A percentile compares a stretch with the other conserved stretches of the same genome.
Evolutionary conservation across 768 basidiomycete species (phyloP).

Genomic region (Kwoniella sp.): DNA sequence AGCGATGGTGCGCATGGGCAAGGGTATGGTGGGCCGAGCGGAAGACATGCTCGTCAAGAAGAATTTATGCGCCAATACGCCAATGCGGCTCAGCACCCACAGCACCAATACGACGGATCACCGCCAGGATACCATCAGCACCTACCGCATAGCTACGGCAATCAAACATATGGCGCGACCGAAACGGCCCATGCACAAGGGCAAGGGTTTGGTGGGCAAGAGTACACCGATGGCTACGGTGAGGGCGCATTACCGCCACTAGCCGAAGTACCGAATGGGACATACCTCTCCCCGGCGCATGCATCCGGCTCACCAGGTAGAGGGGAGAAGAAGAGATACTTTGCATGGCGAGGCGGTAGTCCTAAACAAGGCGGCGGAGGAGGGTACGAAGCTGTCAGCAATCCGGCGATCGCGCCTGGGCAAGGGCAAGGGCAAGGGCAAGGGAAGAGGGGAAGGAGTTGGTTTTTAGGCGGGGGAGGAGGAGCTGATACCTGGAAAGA

Average conservation of each 20-base stretch:
- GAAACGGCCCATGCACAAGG: not conserved
- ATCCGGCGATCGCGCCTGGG: conserved; percentile 7
- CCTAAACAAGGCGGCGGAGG: not conserved
- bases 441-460: conserved; percentile 5
- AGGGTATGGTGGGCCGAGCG: conserved; percentile 8
- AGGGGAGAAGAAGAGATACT: conserved; percentile 24
- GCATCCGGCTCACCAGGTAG: not conserved
- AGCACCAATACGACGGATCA: not conserved
- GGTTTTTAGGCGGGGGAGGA: conserved; percentile 1
- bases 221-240: not conserved
- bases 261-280: conserved; percentile 6
- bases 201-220: not conserved
- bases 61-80: conserved; percentile 7
- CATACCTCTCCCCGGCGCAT: not conserved
- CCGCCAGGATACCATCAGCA: not conserved
- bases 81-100: not conserved
- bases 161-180: not conserved
- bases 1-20: not conserved
- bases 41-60: conserved; percentile 13
- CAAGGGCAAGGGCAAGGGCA: not conserved
- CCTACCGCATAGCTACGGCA: not conserved
- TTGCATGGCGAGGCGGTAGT: conserved; percentile 13
- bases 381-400: conserved; percentile 3
- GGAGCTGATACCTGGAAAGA: conserved; percentile 7
- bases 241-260: not conserved